Conservation (phyloP, 139 green algal species). For the Mesotaenium endlicherianum region DNA sequence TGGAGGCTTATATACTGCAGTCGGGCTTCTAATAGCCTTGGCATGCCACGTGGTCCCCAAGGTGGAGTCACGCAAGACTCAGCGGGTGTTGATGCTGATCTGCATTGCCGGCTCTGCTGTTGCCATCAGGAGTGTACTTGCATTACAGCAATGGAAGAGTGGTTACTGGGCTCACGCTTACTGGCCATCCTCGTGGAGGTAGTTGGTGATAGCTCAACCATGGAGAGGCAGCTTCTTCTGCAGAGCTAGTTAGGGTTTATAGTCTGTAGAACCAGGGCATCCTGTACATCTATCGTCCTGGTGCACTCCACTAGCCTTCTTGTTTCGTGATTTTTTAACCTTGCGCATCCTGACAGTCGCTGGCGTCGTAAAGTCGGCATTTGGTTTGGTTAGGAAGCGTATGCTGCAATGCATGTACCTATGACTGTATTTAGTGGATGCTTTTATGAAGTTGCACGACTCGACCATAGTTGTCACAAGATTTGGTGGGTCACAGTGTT, state of each 20-base stretch:
- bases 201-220: background rate
- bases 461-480: no score
- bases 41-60: conserved; percentile 7
- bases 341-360: background rate
- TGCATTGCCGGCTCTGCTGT: background rate
- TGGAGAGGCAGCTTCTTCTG: no score
- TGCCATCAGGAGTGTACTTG: conserved; percentile 9
- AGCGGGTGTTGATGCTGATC: conserved; percentile 5
- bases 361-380: background rate
- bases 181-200: conserved; percentile 19
- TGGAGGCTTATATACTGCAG: conserved; percentile 17
- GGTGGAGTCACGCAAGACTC: background rate
- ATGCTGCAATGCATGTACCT: background rate
- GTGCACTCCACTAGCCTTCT: background rate
- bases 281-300: background rate
- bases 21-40: conserved; percentile 29
- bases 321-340: background rate
- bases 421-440: background rate
- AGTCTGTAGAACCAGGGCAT: background rate
- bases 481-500: no score
- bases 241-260: background rate
- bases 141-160: conserved; percentile 41
- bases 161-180: conserved; percentile 45
- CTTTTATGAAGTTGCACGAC: background rate
- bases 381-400: background rate